These are phyloP conservation scores for Pseudogymnoascus sp. DNA, from an alignment of 2,329 filamentous ascomycete species.

Conservation along the genomic window DNA sequence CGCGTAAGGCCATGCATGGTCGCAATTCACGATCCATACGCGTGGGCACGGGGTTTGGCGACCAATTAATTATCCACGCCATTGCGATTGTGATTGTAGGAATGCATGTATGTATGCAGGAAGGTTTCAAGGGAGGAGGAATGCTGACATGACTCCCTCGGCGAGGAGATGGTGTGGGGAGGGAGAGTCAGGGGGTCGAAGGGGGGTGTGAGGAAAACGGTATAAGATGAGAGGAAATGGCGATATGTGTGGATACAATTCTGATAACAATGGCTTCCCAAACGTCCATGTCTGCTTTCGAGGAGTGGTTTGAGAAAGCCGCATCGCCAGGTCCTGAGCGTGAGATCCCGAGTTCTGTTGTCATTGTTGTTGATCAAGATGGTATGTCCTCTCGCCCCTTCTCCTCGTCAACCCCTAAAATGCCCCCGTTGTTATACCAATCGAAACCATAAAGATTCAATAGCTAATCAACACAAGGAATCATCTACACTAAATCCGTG, in stretches of 20 bases:
- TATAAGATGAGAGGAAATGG: not conserved
- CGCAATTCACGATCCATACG: not conserved
- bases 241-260: not conserved
- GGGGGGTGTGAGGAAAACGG: not conserved
- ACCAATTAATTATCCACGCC: not conserved
- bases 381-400: not conserved
- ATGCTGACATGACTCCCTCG: not conserved
- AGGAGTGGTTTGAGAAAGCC: not conserved
- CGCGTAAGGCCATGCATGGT: not conserved
- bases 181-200: not conserved
- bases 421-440: not conserved
- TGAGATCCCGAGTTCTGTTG: not conserved
- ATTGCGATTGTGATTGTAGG: not conserved
- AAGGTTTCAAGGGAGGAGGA: not conserved
- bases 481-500: not conserved
- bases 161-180: not conserved
- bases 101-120: not conserved
- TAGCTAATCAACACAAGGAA: not conserved
- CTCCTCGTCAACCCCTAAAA: not conserved
- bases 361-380: not conserved
- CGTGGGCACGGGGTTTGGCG: not conserved
- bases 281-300: not conserved
- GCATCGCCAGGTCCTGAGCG: not conserved
- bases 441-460: not conserved
- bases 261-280: not conserved